Conservation (phyloP, 352 stramenopile genomes). For the Globisporangium parvum region DNA sequence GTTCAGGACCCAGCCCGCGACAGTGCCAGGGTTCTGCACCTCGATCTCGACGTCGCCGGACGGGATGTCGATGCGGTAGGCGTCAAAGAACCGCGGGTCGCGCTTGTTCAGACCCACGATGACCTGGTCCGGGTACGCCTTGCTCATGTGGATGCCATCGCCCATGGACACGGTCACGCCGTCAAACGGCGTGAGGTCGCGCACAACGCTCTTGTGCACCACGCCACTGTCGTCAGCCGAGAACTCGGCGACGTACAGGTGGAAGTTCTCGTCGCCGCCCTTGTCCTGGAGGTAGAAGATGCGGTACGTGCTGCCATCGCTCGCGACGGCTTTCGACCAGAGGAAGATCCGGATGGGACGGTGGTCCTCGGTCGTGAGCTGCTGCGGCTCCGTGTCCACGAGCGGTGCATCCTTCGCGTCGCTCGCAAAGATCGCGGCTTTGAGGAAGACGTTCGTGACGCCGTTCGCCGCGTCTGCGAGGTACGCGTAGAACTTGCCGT, state of each 20-base stretch:
- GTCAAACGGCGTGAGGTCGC: constrained; percentile 34
- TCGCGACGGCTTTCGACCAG: constrained; percentile 26
- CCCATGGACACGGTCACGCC: constrained; percentile 21
- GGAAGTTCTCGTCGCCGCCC: constrained; percentile 39
- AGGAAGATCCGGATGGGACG: constrained; percentile 33
- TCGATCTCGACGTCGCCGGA: constrained; percentile 21
- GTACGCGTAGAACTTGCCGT: constrained; percentile 44
- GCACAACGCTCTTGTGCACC: constrained; percentile 18
- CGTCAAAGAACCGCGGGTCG: constrained; percentile 26
- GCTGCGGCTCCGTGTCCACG: constrained; percentile 19
- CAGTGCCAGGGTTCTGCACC: constrained; percentile 27
- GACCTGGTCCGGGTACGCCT: constrained; percentile 25
- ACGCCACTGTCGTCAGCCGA: constrained; percentile 17
- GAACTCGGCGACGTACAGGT: constrained; percentile 37
- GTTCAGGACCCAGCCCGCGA: constrained; percentile 21
- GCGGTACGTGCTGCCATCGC: constrained; percentile 8
- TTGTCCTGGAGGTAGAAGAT: constrained; percentile 41
- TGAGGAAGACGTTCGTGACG: constrained; percentile 43
- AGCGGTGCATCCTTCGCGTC: constrained; percentile 22
- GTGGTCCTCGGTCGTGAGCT: constrained; percentile 33
- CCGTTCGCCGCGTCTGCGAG: constrained; percentile 29
- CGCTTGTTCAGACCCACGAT: constrained; percentile 33
- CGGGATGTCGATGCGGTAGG: constrained; percentile 21
- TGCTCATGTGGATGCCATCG: constrained; percentile 18
- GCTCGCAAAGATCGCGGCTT: constrained; percentile 20